phyloP scores from a whole-genome alignment of 495 filamentous ascomycete species.

The Penicillium robsamsonii region DNA sequence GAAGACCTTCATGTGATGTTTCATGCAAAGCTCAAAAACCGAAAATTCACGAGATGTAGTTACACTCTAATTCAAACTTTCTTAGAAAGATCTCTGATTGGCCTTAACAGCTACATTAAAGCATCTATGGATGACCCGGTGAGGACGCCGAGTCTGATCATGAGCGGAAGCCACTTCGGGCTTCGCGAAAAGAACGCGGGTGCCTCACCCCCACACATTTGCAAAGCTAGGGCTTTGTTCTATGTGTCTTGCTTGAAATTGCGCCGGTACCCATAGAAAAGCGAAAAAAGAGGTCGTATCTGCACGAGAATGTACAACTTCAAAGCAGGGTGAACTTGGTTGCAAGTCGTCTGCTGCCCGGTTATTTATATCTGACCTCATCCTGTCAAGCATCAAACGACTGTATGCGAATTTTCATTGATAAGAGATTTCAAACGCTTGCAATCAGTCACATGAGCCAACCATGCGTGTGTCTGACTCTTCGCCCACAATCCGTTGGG shows the following conservation, averaged over 20 bases:
- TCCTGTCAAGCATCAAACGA: neutral
- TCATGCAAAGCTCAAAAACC: conserved; percentile 44
- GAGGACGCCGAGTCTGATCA: neutral
- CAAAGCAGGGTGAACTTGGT: neutral
- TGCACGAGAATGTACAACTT: neutral
- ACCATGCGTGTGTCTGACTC: neutral
- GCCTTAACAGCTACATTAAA: neutral
- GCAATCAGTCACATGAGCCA: too few species aligned
- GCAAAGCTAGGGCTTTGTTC: neutral
- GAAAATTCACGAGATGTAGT: conserved; percentile 44
- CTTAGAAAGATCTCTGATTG: neutral
- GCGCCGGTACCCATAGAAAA: neutral
- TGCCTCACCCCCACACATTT: neutral
- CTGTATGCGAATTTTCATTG: too few species aligned
- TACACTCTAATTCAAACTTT: neutral
- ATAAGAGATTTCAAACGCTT: neutral
- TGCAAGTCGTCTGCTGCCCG: neutral
- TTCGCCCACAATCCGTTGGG: neutral
- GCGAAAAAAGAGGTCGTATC: neutral
- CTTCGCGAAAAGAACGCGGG: neutral
- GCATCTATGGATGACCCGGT: too few species aligned
- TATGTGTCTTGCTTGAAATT: neutral
- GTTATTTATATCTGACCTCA: neutral
- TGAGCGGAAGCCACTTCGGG: neutral
- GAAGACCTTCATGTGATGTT: conserved; percentile 60